Conservation (phyloP, 78 protist species). For the Cavenderia fasciculata region DNA sequence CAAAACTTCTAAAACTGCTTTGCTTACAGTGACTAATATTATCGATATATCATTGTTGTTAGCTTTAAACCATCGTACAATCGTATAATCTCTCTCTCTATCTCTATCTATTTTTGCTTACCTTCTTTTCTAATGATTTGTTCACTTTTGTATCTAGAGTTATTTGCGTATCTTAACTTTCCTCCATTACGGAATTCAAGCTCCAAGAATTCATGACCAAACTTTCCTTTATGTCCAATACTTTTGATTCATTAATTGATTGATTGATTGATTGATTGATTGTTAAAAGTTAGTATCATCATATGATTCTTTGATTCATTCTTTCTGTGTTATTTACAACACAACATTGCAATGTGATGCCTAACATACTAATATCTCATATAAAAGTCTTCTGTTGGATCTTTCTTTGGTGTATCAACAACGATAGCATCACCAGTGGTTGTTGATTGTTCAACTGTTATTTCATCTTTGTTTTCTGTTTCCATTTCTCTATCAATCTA, state of each 20-base stretch:
- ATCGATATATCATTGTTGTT: no score
- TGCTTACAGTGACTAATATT: constrained; percentile 82
- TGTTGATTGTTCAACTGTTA: no score
- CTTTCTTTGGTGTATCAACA: no score
- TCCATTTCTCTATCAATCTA: no score
- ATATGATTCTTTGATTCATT: no score
- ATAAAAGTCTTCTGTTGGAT: no score
- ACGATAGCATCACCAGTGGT: no score
- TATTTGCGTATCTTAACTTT: constrained; percentile 97
- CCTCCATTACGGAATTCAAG: constrained; percentile 93
- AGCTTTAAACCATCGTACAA: no score
- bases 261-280: neutral
- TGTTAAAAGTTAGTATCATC: neutral
- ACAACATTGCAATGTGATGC: no score
- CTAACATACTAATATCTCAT: no score
- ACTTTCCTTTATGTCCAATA: constrained; percentile 98
- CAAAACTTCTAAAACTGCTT: constrained; percentile 87
- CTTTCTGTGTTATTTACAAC: no score
- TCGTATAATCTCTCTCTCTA: neutral
- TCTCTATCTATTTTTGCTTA: neutral
- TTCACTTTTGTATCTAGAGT: constrained; percentile 95
- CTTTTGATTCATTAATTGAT: neutral
- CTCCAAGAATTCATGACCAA: constrained; percentile 99
- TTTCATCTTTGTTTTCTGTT: no score
- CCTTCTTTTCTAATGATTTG: constrained; percentile 83